A percentile compares a stretch with the other conserved stretches of the same genome.
phyloP scores from a whole-genome alignment of 345 rosid species.

The Gossypium turneri region DNA sequence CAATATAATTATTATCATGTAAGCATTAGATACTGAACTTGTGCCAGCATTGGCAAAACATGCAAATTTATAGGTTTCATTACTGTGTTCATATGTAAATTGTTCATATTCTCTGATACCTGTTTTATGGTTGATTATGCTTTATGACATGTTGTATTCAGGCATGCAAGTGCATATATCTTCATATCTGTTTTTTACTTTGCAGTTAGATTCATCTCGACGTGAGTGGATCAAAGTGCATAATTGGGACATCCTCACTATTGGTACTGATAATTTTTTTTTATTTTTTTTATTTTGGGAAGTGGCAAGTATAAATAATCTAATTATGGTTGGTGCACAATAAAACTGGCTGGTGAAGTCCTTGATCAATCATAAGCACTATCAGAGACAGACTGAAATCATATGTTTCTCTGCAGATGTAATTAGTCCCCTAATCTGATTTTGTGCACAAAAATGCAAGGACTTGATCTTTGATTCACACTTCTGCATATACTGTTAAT shows the following conservation, averaged over 20 bases:
- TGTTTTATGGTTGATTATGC: neutral
- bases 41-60: neutral
- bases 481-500: neutral
- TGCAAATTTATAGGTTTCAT: neutral
- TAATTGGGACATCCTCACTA: slow-evolving; percentile 53
- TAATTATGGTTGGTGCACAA: neutral
- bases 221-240: slow-evolving; percentile 65
- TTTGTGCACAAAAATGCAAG: neutral
- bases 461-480: neutral
- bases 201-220: slow-evolving; percentile 54
- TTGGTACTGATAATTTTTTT: slow-evolving; percentile 31
- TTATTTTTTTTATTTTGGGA: neutral
- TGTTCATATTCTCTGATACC: neutral
- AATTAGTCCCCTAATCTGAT: neutral
- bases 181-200: slow-evolving; percentile 14
- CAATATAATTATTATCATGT: neutral
- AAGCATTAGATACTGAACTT: neutral
- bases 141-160: neutral
- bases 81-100: neutral
- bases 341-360: neutral
- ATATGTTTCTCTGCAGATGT: neutral
- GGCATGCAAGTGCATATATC: neutral
- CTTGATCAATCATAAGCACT: neutral
- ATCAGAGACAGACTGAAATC: neutral
- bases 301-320: neutral